phyloP scores from a whole-genome alignment of 139 green algal genomes.

The Haematococcus sp. region DNA sequence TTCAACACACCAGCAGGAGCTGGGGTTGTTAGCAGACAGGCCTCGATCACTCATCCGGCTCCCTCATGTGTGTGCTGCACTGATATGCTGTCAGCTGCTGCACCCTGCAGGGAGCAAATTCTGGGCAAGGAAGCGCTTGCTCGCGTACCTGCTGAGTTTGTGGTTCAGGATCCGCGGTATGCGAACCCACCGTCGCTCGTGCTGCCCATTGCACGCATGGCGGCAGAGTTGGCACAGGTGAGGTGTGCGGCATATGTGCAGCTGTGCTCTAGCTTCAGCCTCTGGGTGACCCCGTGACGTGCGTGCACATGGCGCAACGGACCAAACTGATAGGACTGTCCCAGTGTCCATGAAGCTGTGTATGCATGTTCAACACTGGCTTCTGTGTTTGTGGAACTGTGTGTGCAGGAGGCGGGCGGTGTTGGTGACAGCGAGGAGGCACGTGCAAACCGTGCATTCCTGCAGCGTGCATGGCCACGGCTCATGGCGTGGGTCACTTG shows the following conservation, averaged over 20 bases:
- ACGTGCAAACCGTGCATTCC: slow-evolving; percentile 22
- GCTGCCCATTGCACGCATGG: slow-evolving; percentile 73
- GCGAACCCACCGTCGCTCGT: slow-evolving; percentile 93
- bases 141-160: slow-evolving; percentile 86
- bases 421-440: slow-evolving; percentile 1
- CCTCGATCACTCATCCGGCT: too few relatives aligned
- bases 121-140: slow-evolving; percentile 69
- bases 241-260: too few relatives aligned
- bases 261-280: too few relatives aligned
- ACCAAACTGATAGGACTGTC: too few relatives aligned
- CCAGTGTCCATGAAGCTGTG: too few relatives aligned
- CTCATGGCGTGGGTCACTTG: slow-evolving; percentile 84
- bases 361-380: too few relatives aligned
- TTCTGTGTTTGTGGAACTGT: background rate
- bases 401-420: background rate
- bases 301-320: too few relatives aligned
- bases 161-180: slow-evolving; percentile 78
- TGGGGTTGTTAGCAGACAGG: too few relatives aligned
- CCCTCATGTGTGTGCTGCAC: too few relatives aligned
- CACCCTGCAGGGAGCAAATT: slow-evolving; percentile 66
- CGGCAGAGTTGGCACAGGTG: slow-evolving; percentile 18
- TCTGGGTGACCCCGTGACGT: too few relatives aligned
- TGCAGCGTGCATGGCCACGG: slow-evolving; percentile 65
- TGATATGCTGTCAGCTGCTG: too few relatives aligned
- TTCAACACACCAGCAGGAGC: too few relatives aligned